phyloP scores from a whole-genome alignment of 163 green algal species.

The Volvox carteri region DNA sequence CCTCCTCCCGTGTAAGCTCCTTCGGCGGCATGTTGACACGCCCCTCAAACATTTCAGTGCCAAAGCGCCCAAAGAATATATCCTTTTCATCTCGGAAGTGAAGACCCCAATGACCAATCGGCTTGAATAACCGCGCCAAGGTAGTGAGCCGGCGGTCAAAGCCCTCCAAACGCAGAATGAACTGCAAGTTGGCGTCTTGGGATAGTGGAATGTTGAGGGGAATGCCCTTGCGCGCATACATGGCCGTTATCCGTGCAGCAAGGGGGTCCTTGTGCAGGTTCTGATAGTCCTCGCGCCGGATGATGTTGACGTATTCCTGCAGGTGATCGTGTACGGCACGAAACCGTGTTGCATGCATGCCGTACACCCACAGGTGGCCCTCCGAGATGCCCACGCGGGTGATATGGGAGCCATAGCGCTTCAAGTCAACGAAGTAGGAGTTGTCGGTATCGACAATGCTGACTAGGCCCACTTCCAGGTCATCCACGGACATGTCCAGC shows the following conservation, averaged over 20 bases:
- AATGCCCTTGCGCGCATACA: conserved; percentile 18
- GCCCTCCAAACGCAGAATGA: neutral
- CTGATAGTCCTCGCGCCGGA: neutral
- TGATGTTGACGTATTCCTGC: conserved; percentile 1
- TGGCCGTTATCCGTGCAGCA: neutral
- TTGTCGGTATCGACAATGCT: conserved; percentile 11
- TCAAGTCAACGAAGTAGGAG: neutral
- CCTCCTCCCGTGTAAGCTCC: neutral
- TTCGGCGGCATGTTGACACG: neutral
- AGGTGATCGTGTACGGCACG: neutral
- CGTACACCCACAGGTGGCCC: conserved; percentile 14
- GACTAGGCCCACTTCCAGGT: conserved; percentile 8
- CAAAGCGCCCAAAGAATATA: neutral
- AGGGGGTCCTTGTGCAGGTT: neutral
- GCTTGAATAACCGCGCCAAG: neutral
- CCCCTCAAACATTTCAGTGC: neutral
- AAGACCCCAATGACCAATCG: neutral
- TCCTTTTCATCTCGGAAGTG: neutral
- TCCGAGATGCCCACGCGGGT: neutral
- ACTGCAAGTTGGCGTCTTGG: neutral
- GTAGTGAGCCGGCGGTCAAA: neutral
- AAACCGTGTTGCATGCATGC: neutral
- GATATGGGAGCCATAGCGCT: neutral
- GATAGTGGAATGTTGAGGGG: neutral
- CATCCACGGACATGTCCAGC: neutral